Conservation (phyloP, 257 asterid genomes). For the Petunia secreta region DNA sequence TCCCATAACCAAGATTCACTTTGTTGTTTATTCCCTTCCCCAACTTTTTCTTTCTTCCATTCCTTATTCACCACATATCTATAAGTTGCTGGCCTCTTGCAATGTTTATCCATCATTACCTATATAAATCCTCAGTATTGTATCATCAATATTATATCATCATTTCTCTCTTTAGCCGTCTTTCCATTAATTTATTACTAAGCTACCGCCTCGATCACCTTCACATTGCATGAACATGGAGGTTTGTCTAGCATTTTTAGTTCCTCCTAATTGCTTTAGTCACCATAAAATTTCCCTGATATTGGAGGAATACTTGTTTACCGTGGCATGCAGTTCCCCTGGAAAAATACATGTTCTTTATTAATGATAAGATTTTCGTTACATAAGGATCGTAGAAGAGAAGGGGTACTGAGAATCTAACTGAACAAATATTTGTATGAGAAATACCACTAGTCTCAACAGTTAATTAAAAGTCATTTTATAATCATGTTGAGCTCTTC, state of each 20-base stretch:
- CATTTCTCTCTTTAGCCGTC: not conserved
- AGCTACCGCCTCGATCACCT: not conserved
- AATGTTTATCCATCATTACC: not conserved
- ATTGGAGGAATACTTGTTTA: not conserved
- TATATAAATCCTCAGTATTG: not conserved
- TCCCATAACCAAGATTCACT: conserved; percentile 44
- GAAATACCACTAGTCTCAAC: no score
- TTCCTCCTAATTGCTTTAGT: not conserved
- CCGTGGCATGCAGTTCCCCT: no score
- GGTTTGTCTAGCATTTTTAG: not conserved
- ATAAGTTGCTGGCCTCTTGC: not conserved
- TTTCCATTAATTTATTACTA: not conserved
- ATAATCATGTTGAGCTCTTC: no score
- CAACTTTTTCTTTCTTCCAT: conserved; percentile 19
- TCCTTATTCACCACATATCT: not conserved
- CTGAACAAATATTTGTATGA: no score
- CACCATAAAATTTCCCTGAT: not conserved
- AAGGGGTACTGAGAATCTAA: no score
- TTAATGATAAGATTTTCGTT: no score
- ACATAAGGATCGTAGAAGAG: no score
- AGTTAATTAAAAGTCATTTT: no score
- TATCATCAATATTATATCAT: not conserved
- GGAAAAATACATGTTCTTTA: no score
- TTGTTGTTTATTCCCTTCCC: conserved; percentile 28
- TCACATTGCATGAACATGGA: conserved; percentile 8